phyloP scores from a whole-genome alignment of 148 eudicot species.

The Rhododendron molle region DNA sequence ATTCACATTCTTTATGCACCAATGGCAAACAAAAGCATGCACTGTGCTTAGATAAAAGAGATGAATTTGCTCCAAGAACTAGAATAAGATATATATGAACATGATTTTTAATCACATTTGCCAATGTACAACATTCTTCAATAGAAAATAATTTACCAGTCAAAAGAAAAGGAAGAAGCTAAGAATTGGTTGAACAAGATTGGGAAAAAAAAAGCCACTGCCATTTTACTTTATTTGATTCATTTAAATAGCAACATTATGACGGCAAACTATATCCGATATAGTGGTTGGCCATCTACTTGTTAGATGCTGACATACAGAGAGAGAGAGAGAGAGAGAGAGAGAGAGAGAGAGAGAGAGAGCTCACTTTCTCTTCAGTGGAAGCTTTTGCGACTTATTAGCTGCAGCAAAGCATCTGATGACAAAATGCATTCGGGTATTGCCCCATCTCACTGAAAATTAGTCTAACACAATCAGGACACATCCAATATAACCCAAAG shows the following conservation, averaged over 20 bases:
- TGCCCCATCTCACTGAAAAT: slow-evolving; percentile 42
- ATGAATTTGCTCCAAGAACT: not conserved
- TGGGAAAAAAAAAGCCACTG: not conserved
- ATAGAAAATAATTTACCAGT: not conserved
- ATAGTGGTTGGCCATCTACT: not conserved
- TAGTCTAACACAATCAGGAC: slow-evolving; percentile 14
- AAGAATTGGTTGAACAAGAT: not conserved
- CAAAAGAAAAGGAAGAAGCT: not conserved
- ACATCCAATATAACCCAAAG: not conserved
- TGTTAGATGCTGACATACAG: not conserved
- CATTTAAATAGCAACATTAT: not conserved
- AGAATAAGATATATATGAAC: not conserved
- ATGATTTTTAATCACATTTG: not conserved
- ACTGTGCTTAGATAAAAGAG: not conserved
- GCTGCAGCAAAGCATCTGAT: slow-evolving; percentile 56
- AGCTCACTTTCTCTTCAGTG: slow-evolving; percentile 62
- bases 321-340: not conserved
- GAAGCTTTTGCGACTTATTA: slow-evolving; percentile 43
- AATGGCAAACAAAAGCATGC: not conserved
- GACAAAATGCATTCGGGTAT: slow-evolving; percentile 22
- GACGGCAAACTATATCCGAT: not conserved
- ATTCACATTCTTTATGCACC: slow-evolving; percentile 1
- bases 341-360: slow-evolving; percentile 6
- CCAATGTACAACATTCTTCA: not conserved
- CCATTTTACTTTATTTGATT: not conserved